Percentiles rank a stretch among this genome's conserved stretches.
Conservation (phyloP, 345 rosid genomes). For the Citrus sp. region DNA sequence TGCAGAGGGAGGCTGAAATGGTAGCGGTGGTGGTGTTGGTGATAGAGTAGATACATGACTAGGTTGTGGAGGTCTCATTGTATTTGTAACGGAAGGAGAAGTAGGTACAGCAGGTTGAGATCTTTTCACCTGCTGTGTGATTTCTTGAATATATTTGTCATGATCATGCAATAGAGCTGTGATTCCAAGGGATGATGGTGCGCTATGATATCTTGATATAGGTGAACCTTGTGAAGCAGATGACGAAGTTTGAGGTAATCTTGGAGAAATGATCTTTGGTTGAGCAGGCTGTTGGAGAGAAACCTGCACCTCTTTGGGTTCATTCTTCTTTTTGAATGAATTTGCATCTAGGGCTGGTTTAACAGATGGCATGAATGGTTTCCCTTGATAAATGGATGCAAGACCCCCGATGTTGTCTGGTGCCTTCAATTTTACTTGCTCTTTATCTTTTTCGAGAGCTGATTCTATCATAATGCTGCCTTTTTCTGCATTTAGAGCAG, state of each 20-base stretch:
- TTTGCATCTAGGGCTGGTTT: conserved; percentile 34
- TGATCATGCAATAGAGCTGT: conserved; percentile 77
- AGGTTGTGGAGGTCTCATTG: conserved; percentile 18
- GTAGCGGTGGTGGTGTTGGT: conserved; percentile 10
- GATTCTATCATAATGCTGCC: conserved; percentile 34
- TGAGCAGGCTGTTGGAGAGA: conserved; percentile 46
- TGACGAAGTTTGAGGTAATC: conserved; percentile 34
- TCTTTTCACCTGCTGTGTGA: conserved; percentile 22
- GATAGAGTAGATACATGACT: conserved; percentile 12
- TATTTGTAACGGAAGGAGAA: conserved; percentile 24
- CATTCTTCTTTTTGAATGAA: conserved; percentile 33
- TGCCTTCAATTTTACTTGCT: conserved; percentile 33
- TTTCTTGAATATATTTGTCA: conserved; percentile 41
- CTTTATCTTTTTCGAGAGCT: conserved; percentile 35
- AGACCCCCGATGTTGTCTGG: conserved; percentile 25
- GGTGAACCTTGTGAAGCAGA: conserved; percentile 56
- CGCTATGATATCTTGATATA: conserved; percentile 48
- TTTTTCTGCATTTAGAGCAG: conserved; percentile 32
- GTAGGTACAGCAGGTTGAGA: conserved; percentile 28
- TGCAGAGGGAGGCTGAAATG: background rate
- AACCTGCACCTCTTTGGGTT: conserved; percentile 45
- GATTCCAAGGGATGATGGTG: conserved; percentile 62
- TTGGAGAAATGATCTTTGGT: conserved; percentile 57
- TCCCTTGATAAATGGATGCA: conserved; percentile 25
- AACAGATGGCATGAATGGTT: conserved; percentile 17